These are phyloP conservation scores for Senecio squalidus DNA, from an alignment of 140 eudicot species.

Conservation along the genomic window DNA sequence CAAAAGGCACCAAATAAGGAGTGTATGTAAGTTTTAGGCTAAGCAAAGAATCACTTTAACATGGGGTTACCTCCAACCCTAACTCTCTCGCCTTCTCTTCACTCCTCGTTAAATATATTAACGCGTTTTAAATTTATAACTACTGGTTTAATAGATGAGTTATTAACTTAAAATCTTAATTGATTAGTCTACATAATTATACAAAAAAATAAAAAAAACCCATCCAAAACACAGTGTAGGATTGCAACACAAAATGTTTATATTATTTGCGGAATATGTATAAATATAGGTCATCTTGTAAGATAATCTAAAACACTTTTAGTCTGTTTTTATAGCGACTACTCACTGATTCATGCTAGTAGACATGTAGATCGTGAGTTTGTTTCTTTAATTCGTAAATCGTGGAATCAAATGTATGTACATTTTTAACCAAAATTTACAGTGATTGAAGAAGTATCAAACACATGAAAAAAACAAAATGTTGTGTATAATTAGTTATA, in stretches of 20 bases:
- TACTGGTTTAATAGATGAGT: neutral
- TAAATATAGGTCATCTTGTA: neutral
- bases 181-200: too few relatives aligned
- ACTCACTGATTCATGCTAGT: too few relatives aligned
- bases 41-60: constrained; percentile 32
- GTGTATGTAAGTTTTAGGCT: constrained; percentile 21
- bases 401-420: neutral
- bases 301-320: too few relatives aligned
- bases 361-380: neutral
- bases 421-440: neutral
- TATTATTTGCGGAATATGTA: neutral
- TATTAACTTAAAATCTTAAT: too few relatives aligned
- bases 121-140: neutral
- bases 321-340: too few relatives aligned
- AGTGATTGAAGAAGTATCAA: neutral
- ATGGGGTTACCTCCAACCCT: constrained; percentile 8
- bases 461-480: neutral
- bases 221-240: neutral
- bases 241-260: neutral
- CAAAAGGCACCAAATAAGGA: constrained; percentile 22
- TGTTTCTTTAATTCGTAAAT: neutral
- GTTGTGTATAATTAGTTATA: neutral
- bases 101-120: constrained; percentile 8
- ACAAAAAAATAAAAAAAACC: too few relatives aligned
- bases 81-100: constrained; percentile 16